Conservation (phyloP, 208 protist genomes). For the Porcisia hertigi region DNA sequence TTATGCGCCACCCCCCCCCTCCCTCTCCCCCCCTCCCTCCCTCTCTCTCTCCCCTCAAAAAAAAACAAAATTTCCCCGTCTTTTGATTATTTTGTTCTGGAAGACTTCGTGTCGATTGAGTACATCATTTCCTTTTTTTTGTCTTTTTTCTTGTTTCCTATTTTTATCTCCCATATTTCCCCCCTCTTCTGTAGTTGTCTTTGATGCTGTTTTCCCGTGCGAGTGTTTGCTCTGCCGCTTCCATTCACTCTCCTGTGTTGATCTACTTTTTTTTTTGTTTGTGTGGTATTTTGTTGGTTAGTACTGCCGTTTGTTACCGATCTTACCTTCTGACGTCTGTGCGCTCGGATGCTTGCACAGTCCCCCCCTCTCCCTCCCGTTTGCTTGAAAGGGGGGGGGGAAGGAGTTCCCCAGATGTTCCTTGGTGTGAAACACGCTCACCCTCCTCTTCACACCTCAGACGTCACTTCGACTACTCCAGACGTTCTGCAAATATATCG, state of each 20-base stretch:
- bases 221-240: slow-evolving; percentile 1
- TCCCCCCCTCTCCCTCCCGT: neutral
- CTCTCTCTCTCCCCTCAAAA: too few relatives aligned
- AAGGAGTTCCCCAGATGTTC: too few relatives aligned
- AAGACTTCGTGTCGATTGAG: too few relatives aligned
- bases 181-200: neutral
- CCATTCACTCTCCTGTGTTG: neutral
- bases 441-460: neutral
- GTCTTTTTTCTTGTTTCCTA: too few relatives aligned
- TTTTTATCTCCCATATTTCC: neutral
- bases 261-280: neutral
- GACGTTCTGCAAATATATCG: neutral
- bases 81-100: too few relatives aligned
- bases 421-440: neutral
- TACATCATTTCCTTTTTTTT: neutral
- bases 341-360: neutral
- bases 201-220: neutral
- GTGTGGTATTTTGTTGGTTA: too few relatives aligned
- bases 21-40: too few relatives aligned
- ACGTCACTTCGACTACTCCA: neutral
- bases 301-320: neutral
- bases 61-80: too few relatives aligned
- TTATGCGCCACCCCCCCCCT: too few relatives aligned
- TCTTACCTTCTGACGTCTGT: neutral
- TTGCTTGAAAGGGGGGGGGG: neutral